Percentiles rank a stretch among this genome's conserved stretches.
Conservation (phyloP, 2,329 filamentous ascomycete species). For the Colletotrichum sp. region DNA sequence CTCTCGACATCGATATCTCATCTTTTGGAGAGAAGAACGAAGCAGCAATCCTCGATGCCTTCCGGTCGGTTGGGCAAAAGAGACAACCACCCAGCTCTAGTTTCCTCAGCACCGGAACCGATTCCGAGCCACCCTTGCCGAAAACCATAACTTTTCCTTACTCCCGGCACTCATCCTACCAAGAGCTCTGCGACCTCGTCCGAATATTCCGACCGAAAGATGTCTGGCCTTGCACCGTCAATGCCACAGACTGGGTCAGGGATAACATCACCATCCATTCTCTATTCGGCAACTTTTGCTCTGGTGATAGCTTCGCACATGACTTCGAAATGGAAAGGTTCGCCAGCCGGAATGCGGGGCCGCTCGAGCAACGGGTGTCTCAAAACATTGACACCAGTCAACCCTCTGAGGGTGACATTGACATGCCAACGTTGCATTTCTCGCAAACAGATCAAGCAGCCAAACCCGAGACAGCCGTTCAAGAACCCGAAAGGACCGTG, state of each 20-base stretch:
- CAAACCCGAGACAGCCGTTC: not conserved
- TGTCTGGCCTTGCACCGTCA: constrained; percentile 82
- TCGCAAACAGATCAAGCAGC: not conserved
- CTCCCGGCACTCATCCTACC: constrained; percentile 87
- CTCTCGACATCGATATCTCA: constrained; percentile 33
- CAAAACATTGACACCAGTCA: not conserved
- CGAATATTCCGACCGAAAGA: constrained; percentile 73
- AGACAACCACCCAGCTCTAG: constrained; percentile 13
- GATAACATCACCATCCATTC: constrained; percentile 65
- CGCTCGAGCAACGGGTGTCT: not conserved
- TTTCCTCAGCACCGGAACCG: not conserved
- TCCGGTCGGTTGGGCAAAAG: constrained; percentile 29
- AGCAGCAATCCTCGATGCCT: constrained; percentile 26
- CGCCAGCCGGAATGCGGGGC: not conserved
- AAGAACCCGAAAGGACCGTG: not conserved
- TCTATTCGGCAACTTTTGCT: constrained; percentile 77
- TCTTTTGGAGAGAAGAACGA: constrained; percentile 33
- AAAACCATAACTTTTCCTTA: constrained; percentile 73
- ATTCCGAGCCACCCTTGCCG: constrained; percentile 32
- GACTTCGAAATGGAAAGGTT: constrained; percentile 62
- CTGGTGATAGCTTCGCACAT: constrained; percentile 64
- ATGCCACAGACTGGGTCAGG: constrained; percentile 64
- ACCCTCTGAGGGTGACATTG: not conserved
- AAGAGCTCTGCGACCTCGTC: constrained; percentile 77
- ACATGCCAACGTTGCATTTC: not conserved